Conservation (phyloP, 495 filamentous ascomycete genomes). For the Aspergillus asperescens region DNA sequence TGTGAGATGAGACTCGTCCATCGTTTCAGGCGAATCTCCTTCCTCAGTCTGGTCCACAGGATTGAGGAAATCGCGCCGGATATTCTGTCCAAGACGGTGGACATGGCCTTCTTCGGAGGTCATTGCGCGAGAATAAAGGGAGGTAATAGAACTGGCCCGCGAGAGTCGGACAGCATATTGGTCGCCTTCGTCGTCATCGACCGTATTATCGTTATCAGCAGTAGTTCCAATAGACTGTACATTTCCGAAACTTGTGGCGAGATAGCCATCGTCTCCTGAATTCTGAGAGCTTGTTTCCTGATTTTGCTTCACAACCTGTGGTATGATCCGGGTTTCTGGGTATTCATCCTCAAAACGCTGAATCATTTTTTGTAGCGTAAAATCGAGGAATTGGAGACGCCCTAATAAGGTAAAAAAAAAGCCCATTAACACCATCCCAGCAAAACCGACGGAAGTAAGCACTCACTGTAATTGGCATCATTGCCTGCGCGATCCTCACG, state of each 20-base stretch:
- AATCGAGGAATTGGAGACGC: constrained; percentile 82
- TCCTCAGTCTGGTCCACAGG: constrained; percentile 36
- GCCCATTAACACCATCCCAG: constrained; percentile 16
- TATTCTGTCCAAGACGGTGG: constrained; percentile 75
- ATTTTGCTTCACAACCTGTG: constrained; percentile 20
- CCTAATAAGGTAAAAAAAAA: constrained; percentile 38
- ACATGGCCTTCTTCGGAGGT: constrained; percentile 85
- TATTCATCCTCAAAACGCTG: constrained; percentile 94
- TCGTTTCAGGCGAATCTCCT: constrained; percentile 32
- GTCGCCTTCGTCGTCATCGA: constrained; percentile 46
- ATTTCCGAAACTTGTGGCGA: constrained; percentile 28
- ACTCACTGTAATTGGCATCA: constrained; percentile 73
- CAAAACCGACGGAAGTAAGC: background rate
- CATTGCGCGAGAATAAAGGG: constrained; percentile 69
- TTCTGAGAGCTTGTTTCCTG: constrained; percentile 38
- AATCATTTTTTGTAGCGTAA: constrained; percentile 85
- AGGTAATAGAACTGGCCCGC: constrained; percentile 72
- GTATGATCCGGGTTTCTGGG: constrained; percentile 69
- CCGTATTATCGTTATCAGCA: constrained; percentile 35
- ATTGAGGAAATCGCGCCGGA: constrained; percentile 64
- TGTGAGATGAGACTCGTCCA: constrained; percentile 53
- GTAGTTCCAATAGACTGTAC: constrained; percentile 31
- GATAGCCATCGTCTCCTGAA: constrained; percentile 35
- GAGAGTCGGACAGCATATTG: constrained; percentile 50
- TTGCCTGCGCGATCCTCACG: constrained; percentile 65